phyloP scores from a whole-genome alignment of 2,329 filamentous ascomycete species.

The Ophiostoma ulmi region DNA sequence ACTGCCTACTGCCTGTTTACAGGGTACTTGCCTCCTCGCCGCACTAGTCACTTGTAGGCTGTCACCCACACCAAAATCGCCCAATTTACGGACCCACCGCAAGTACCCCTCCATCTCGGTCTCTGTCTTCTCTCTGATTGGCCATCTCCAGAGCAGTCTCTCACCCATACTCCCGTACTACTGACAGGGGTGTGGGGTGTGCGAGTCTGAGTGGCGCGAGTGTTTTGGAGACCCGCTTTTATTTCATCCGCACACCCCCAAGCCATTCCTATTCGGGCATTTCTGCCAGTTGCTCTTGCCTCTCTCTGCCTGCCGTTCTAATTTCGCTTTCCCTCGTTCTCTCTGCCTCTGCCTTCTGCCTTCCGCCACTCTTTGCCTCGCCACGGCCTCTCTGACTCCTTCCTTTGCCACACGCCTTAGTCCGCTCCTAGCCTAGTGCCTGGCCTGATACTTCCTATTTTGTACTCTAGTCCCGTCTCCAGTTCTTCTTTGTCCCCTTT shows the following conservation, averaged over 20 bases:
- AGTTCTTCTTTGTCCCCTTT: slow-evolving; percentile 16
- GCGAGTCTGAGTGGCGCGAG: slow-evolving; percentile 14
- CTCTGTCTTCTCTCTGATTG: not conserved
- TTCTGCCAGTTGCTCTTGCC: slow-evolving; percentile 14
- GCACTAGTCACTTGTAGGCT: slow-evolving; percentile 32
- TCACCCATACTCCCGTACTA: not conserved
- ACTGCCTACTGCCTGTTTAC: slow-evolving; percentile 24
- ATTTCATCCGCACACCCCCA: not conserved
- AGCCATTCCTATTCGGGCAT: slow-evolving; percentile 18
- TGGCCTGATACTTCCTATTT: not conserved
- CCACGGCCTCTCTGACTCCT: not conserved
- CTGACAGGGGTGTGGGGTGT: slow-evolving; percentile 12
- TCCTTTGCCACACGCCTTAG: slow-evolving; percentile 23
- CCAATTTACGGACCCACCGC: slow-evolving; percentile 27
- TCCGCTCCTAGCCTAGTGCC: not conserved
- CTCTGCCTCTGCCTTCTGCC: not conserved
- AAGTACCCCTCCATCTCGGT: slow-evolving; percentile 30
- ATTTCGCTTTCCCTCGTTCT: slow-evolving; percentile 20
- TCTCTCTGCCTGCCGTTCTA: slow-evolving; percentile 23
- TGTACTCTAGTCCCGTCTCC: slow-evolving; percentile 4
- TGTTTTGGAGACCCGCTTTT: slow-evolving; percentile 23
- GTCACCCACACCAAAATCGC: slow-evolving; percentile 25
- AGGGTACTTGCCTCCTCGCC: slow-evolving; percentile 28
- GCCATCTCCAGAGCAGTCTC: not conserved
- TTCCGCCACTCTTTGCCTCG: not conserved